These are phyloP conservation scores for Penicillium sp. DNA, from an alignment of 2,329 filamentous ascomycete genomes.

Conservation along the genomic window DNA sequence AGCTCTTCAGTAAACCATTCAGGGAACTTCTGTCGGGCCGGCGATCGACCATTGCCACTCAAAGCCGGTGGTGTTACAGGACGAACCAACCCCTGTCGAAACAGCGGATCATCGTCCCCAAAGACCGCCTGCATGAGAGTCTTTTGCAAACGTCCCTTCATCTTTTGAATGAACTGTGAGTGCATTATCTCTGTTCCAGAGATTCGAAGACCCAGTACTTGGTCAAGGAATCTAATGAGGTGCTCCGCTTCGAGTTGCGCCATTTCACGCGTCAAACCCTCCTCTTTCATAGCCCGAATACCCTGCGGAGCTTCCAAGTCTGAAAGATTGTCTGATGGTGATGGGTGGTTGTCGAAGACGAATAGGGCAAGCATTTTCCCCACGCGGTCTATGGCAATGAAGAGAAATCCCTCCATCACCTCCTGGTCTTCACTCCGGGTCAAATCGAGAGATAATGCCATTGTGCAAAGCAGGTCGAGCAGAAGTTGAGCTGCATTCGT, in stretches of 20 bases:
- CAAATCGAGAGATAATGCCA: conserved; percentile 32
- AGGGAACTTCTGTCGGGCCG: conserved; percentile 38
- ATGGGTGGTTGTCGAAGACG: conserved; percentile 38
- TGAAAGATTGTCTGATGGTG: conserved; percentile 24
- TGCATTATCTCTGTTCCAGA: background rate
- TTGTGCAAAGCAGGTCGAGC: conserved; percentile 27
- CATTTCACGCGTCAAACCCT: conserved; percentile 23
- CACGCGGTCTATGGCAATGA: conserved; percentile 37
- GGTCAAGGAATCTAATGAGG: conserved; percentile 39
- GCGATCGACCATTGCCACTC: conserved; percentile 8
- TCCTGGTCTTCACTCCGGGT: conserved; percentile 27
- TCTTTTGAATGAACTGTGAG: conserved; percentile 19
- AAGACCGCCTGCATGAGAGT: conserved; percentile 46
- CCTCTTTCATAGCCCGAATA: conserved; percentile 25
- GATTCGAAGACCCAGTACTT: conserved; percentile 18
- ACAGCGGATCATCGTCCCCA: conserved; percentile 34
- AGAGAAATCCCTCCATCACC: conserved; percentile 46
- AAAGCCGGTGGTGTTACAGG: conserved; percentile 21
- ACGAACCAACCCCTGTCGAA: conserved; percentile 29
- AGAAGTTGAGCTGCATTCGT: conserved; percentile 24
- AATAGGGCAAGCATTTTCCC: conserved; percentile 43
- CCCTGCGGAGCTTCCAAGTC: conserved; percentile 35
- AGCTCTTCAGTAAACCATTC: conserved; percentile 59
- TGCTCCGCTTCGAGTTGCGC: conserved; percentile 37
- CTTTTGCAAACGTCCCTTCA: conserved; percentile 38